These are phyloP conservation scores for Termitomyces sp. DNA, from an alignment of 768 basidiomycete genomes.

Conservation along the genomic window DNA sequence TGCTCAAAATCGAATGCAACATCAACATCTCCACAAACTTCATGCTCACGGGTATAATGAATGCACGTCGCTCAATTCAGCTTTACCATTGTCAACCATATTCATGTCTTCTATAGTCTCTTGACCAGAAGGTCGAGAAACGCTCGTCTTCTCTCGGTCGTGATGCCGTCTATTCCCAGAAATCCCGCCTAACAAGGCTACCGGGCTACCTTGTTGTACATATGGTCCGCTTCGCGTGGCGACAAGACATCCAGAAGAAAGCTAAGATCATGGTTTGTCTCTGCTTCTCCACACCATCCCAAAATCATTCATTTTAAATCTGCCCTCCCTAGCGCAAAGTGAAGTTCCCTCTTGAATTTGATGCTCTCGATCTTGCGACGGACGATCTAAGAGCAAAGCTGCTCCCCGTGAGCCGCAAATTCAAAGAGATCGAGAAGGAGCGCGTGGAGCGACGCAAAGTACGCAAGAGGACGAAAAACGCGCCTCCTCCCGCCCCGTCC, in stretches of 20 bases:
- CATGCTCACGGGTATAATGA: slow-evolving; percentile 80
- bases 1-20: slow-evolving; percentile 90
- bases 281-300: background rate
- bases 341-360: slow-evolving; percentile 87
- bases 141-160: slow-evolving; percentile 73
- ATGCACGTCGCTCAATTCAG: slow-evolving; percentile 38
- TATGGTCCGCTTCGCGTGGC: slow-evolving; percentile 96
- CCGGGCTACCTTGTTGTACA: slow-evolving; percentile 86
- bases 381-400: slow-evolving; percentile 74
- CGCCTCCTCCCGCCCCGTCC: slow-evolving; percentile 21
- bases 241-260: slow-evolving; percentile 84
- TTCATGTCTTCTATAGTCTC: slow-evolving; percentile 43
- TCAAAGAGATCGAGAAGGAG: slow-evolving; percentile 81
- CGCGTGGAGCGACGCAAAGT: slow-evolving; percentile 79
- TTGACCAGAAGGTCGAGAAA: slow-evolving; percentile 88
- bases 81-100: background rate
- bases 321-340: slow-evolving; percentile 62
- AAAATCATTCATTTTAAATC: background rate
- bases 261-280: slow-evolving; percentile 88
- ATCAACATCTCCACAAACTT: slow-evolving; percentile 85
- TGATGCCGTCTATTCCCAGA: slow-evolving; percentile 76
- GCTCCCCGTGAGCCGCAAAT: slow-evolving; percentile 59
- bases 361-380: slow-evolving; percentile 76
- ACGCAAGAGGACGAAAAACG: slow-evolving; percentile 63
- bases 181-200: slow-evolving; percentile 75